Base-by-base conservation (phyloP, 768 basidiomycete species). In the Leucosporidium creatinivorum region DNA sequence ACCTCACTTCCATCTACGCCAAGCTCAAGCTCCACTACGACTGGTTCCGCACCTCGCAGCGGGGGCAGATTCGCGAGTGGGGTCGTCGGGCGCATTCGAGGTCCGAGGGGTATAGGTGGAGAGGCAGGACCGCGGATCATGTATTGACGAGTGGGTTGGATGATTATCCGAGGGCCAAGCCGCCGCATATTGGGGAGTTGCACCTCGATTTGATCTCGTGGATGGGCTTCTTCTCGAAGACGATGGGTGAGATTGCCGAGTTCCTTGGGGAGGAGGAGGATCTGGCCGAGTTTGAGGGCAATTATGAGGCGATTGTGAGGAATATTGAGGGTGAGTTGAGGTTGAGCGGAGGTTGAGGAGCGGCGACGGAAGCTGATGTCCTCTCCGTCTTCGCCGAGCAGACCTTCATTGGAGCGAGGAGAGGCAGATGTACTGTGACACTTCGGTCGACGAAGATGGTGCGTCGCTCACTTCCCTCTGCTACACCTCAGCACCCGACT, bases 111-210 rank as follows among this genome's bases (percentile, higher is more conserved):
- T 98, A 96, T 80, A 84, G 93, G 44, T 98, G 93, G 94, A 85
- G 94, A 39, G 93, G 93, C 33, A 82, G 93, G 51, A 89, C 90
- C 10, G 83, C 86, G 74, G 82, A 83, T 31, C 92, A 94, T 56
- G 88, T 98, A 49, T 80, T 98, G 65, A 96, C 94, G 0, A 91
- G 89, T 74, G 93, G 93, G 1, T 87, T 98, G 86, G 93, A 98
- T 77, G 93, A 98, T 78, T 97, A 93, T 78, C 93, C 93, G 17
- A 84, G 93, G 62, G 92, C 89, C 3, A 68, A 61, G 19, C 85
- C 86, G 31, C 88, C 93, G 9, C 91, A 93, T 75, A 83, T 86
- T 2, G 93, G 94, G 58, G 93, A 97, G 79, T 81, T 98, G 57
- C 93, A 98, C 77, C 77, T 97, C 66, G 93, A 98, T 78, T 79